phyloP scores from a whole-genome alignment of 1,284 basidiomycete species.

The Schizophyllum amplum region DNA sequence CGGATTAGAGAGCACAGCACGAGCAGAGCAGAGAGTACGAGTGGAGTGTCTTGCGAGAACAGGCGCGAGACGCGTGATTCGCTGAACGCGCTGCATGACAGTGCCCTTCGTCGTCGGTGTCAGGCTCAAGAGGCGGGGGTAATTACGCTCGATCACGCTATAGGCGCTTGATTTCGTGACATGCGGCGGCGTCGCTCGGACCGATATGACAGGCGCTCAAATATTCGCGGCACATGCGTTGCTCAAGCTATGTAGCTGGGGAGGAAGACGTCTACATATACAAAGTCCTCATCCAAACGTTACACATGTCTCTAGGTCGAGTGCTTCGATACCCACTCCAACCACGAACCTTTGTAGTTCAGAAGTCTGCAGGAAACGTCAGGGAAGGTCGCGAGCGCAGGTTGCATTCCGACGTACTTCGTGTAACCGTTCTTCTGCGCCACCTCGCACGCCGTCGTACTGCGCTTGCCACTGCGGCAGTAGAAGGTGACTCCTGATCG shows the following conservation, averaged over 20 bases:
- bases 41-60: not conserved
- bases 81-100: not conserved
- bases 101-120: not conserved
- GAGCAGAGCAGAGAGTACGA: not conserved
- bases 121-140: not conserved
- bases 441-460: slow-evolving; percentile 76
- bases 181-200: not conserved
- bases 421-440: slow-evolving; percentile 80
- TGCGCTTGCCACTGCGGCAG: slow-evolving; percentile 88
- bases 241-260: not conserved
- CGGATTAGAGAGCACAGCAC: not conserved
- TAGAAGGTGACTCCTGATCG: slow-evolving; percentile 87
- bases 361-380: slow-evolving; percentile 43
- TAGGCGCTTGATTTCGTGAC: not conserved
- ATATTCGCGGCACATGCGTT: too few species aligned
- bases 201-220: not conserved
- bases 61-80: not conserved
- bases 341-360: slow-evolving; percentile 90
- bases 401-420: slow-evolving; percentile 45
- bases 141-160: not conserved
- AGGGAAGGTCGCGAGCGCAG: not conserved
- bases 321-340: slow-evolving; percentile 81
- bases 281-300: not conserved
- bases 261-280: not conserved
- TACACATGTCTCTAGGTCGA: slow-evolving; percentile 19